These are phyloP conservation scores for Monosporozyma unispora DNA, from an alignment of 805 yeast genomes.

Conservation along the genomic window DNA sequence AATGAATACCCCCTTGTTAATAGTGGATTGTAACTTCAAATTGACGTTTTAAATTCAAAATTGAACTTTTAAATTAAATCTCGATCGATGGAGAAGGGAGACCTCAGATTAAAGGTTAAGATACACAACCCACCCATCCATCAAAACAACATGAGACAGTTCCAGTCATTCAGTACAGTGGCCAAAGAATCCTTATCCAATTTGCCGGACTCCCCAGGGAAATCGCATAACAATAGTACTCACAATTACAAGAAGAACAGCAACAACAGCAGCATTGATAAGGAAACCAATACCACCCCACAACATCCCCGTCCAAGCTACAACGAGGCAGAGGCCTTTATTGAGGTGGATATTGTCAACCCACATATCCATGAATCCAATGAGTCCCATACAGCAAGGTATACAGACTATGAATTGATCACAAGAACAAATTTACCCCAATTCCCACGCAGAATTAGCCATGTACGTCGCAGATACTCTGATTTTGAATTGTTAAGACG, in stretches of 20 bases:
- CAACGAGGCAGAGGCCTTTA: constrained; percentile 89
- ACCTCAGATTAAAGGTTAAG: not conserved
- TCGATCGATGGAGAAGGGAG: not conserved
- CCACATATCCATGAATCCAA: constrained; percentile 26
- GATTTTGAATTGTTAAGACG: constrained; percentile 80
- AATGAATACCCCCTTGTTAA: not conserved
- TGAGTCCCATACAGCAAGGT: constrained; percentile 33
- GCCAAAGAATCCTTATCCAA: constrained; percentile 12
- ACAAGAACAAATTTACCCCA: constrained; percentile 90
- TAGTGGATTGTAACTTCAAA: not conserved
- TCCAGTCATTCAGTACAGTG: constrained; percentile 24
- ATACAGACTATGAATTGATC: constrained; percentile 84
- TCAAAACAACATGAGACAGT: constrained; percentile 14
- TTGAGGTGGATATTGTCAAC: constrained; percentile 72
- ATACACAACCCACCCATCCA: not conserved
- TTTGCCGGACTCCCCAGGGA: not conserved
- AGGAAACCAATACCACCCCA: constrained; percentile 35
- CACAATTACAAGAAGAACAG: too few relatives aligned
- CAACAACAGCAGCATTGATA: too few relatives aligned
- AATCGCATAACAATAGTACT: constrained; percentile 1
- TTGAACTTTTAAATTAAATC: not conserved
- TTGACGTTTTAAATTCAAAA: not conserved
- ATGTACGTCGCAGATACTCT: constrained; percentile 77
- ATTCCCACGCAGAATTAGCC: constrained; percentile 52
- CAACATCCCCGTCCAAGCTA: constrained; percentile 36